Evolutionary conservation across 257 asterid genomes (phyloP).

Genomic region (Jacaranda copaia): DNA sequence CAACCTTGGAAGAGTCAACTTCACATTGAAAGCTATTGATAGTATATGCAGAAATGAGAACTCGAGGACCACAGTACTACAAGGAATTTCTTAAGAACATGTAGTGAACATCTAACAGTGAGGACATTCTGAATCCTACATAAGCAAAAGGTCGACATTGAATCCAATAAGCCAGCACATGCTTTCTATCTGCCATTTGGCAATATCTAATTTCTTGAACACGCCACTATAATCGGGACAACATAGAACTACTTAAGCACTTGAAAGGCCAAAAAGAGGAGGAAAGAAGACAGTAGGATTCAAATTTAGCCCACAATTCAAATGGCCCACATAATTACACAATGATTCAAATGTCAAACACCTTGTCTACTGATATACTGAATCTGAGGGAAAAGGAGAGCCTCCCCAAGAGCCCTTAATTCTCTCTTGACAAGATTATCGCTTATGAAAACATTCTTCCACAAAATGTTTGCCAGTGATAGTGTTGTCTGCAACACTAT

Average conservation of each 20-base stretch:
- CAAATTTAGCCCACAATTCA: background rate
- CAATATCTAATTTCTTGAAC: background rate
- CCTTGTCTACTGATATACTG: background rate
- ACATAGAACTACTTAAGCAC: background rate
- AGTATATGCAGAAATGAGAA: no score
- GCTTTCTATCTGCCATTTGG: background rate
- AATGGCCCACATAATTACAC: background rate
- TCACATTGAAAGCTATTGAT: background rate
- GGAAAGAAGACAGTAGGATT: background rate
- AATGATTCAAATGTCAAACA: background rate
- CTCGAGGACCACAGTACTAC: background rate
- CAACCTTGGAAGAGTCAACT: background rate
- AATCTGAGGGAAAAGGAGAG: background rate
- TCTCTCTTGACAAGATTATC: background rate
- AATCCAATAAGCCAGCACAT: background rate
- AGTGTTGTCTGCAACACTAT: background rate
- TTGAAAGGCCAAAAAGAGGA: no score
- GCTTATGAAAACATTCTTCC: background rate
- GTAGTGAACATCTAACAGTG: background rate
- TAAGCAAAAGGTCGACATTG: background rate
- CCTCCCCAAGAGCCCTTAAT: no score
- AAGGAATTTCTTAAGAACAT: background rate
- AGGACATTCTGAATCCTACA: background rate
- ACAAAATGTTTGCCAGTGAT: constrained; percentile 2
- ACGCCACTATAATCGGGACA: constrained; percentile 6